Percentiles rank a stretch among this genome's conserved stretches.
Evolutionary conservation across 495 filamentous ascomycete genomes (phyloP).

Genomic region (Aspergillus cavernicola): DNA sequence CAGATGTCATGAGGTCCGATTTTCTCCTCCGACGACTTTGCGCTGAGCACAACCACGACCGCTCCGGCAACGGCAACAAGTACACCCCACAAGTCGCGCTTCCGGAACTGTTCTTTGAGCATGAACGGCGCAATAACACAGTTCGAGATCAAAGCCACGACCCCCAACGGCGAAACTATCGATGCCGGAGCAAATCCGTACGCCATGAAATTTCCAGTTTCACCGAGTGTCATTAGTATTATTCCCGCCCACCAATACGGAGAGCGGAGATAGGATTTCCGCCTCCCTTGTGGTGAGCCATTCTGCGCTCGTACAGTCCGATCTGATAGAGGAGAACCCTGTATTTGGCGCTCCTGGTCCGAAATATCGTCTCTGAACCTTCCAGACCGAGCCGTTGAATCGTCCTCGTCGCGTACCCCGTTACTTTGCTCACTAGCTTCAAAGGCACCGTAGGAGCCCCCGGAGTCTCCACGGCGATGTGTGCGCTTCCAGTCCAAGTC

Average conservation of each 20-base stretch:
- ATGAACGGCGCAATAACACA: slow-evolving; percentile 92
- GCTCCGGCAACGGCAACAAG: slow-evolving; percentile 78
- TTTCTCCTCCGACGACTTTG: slow-evolving; percentile 83
- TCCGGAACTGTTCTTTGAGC: slow-evolving; percentile 83
- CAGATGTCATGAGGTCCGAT: slow-evolving; percentile 88
- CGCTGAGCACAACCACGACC: slow-evolving; percentile 91
- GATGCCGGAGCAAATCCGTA: slow-evolving; percentile 99
- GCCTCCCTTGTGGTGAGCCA: slow-evolving; percentile 17
- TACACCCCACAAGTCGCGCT: slow-evolving; percentile 85
- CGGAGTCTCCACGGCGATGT: slow-evolving; percentile 15
- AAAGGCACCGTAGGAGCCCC: slow-evolving; percentile 34
- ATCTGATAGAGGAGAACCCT: slow-evolving; percentile 39
- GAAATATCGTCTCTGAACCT: slow-evolving; percentile 12
- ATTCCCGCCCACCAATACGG: slow-evolving; percentile 97
- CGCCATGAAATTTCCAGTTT: slow-evolving; percentile 93
- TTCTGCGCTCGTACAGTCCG: slow-evolving; percentile 34
- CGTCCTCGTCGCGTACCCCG: slow-evolving; percentile 19
- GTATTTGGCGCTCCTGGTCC: slow-evolving; percentile 19
- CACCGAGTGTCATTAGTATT: slow-evolving; percentile 85
- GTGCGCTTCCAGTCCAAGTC: slow-evolving; percentile 30
- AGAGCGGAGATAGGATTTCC: slow-evolving; percentile 75
- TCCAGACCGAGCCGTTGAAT: slow-evolving; percentile 11
- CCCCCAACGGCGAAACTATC: slow-evolving; percentile 93
- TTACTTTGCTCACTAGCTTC: slow-evolving; percentile 28
- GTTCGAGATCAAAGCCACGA: slow-evolving; percentile 92